Evolutionary conservation across 768 basidiomycete species (phyloP).

Genomic region (Suillus discolor): DNA sequence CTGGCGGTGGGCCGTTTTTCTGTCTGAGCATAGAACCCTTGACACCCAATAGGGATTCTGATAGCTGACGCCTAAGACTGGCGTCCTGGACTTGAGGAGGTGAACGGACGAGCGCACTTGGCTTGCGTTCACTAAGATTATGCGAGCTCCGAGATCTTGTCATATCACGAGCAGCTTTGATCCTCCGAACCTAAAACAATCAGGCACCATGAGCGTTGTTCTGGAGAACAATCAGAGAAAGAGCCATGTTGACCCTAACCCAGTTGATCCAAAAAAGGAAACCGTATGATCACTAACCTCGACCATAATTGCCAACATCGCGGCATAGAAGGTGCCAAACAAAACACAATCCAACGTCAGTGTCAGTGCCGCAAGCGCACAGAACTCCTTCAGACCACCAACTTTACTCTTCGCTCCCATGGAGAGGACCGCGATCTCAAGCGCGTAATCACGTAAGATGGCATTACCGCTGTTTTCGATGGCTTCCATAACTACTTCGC

Average conservation of each 20-base stretch:
- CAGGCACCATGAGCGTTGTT: slow-evolving; percentile 13
- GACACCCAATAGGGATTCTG: slow-evolving; percentile 41
- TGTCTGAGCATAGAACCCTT: slow-evolving; percentile 51
- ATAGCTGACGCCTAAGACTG: slow-evolving; percentile 27
- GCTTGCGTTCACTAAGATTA: slow-evolving; percentile 33
- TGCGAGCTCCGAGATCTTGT: slow-evolving; percentile 38
- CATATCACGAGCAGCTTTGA: slow-evolving; percentile 61
- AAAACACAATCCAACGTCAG: slow-evolving; percentile 85
- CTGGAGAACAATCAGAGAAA: slow-evolving; percentile 6
- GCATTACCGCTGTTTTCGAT: slow-evolving; percentile 76
- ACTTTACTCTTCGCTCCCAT: slow-evolving; percentile 88
- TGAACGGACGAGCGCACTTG: slow-evolving; percentile 31
- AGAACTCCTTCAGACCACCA: slow-evolving; percentile 90
- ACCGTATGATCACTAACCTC: slow-evolving; percentile 58
- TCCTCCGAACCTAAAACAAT: slow-evolving; percentile 61
- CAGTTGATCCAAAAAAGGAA: slow-evolving; percentile 4
- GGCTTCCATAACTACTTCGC: slow-evolving; percentile 83
- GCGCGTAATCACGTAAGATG: slow-evolving; percentile 90
- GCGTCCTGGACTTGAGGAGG: slow-evolving; percentile 21
- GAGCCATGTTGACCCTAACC: slow-evolving; percentile 16
- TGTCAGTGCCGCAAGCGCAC: slow-evolving; percentile 89
- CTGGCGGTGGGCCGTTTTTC: slow-evolving; percentile 42
- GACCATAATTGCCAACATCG: slow-evolving; percentile 92
- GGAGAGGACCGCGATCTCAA: slow-evolving; percentile 88
- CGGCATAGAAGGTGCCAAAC: slow-evolving; percentile 88